phyloP scores from a whole-genome alignment of 352 stramenopile species.

The Phytophthora nicotianae region DNA sequence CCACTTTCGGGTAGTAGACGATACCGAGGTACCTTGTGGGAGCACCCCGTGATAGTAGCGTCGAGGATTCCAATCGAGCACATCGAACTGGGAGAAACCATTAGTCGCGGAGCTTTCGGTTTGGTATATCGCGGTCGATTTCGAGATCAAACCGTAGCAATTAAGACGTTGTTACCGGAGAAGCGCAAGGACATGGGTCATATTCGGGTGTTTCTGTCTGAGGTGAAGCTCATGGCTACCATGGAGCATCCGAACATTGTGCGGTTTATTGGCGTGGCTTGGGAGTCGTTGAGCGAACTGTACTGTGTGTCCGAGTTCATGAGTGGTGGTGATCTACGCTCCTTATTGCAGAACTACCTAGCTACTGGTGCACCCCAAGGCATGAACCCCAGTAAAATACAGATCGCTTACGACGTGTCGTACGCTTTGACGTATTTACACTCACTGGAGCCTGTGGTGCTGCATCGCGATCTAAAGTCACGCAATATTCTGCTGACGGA shows the following conservation, averaged over 20 bases:
- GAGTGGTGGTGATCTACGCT: background rate
- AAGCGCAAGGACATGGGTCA: background rate
- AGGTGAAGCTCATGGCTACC: conserved; percentile 1
- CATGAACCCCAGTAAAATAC: background rate
- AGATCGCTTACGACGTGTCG: background rate
- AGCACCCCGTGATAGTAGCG: background rate
- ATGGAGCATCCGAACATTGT: background rate
- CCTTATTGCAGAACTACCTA: background rate
- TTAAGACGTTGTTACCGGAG: background rate
- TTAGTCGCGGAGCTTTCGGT: background rate
- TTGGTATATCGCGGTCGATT: background rate
- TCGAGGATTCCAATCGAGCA: background rate
- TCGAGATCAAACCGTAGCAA: background rate
- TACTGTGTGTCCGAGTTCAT: conserved; percentile 2
- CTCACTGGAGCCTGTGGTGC: conserved; percentile 30
- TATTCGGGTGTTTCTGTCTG: background rate
- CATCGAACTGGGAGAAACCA: background rate
- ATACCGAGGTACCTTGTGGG: background rate
- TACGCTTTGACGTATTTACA: conserved; percentile 27
- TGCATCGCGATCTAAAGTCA: conserved; percentile 43
- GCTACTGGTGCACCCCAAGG: background rate
- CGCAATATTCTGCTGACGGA: background rate
- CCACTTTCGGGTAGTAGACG: background rate
- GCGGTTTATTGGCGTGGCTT: background rate
- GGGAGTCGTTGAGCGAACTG: background rate